Evolutionary conservation across 1,139 yeast genomes (phyloP), one percentile per base, ranked within the genome.

Genomic region (Sugiyamaella japonica): DNA sequence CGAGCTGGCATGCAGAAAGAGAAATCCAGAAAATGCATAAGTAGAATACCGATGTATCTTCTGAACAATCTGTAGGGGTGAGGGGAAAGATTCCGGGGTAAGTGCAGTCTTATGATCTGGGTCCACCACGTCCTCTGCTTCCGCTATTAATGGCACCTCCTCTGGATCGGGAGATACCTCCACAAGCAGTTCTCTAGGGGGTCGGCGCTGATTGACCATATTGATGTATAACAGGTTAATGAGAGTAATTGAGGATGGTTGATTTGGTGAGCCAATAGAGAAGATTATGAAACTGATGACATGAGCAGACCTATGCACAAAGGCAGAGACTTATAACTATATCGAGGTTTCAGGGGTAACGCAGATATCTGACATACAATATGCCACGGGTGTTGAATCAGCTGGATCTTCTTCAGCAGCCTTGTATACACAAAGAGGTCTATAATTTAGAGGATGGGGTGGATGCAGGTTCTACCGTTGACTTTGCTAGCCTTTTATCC

Each of bases 11-110:
- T 87, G 95, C 20, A 86, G 69, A 0, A 82, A 77, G 5, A 83
- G 68, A 63, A 87, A 87, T 1, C 78, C 72, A 0, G 80, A 64
- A 64, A 87, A 83, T 9, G 83, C 73, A 54, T 81, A 78, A 0
- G 89, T 83, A 23, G 88, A 80, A 68, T 82, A 84, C 63, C 82
- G 81, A 68, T 87, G 95, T 38, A 53, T 50, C 40, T 47, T 44
- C 40, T 55, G 61, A 34, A 51, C 10, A 31, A 48, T 39, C 25
- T 39, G 45, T 29, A 48, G 25, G 6, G 45, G 39, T 16, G 51
- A 48, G 12, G 15, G 38, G 13, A 29, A 25, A 5, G 15, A n/a
- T 15, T 38, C 50, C 13, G 31, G 25, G 25, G 25, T 20, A 20
- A 20, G 25, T 6, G 25, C 25, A 20, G 25, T 20, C 6, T 20